Base-by-base conservation (phyloP, 2,329 filamentous ascomycete species). In the Neofusicoccum parvum region DNA sequence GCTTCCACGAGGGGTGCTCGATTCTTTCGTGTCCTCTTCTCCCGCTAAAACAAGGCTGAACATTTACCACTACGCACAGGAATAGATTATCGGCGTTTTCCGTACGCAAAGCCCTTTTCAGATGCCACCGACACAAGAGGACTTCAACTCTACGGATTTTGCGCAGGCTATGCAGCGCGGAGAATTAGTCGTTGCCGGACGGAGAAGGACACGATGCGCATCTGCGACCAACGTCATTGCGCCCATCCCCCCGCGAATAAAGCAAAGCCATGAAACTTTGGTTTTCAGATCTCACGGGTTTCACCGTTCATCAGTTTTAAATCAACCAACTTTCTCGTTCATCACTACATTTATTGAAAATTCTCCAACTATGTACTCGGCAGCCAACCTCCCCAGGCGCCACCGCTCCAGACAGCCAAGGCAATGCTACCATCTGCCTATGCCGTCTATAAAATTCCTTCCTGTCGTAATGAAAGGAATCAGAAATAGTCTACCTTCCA, bases 401-500 rank as follows among this genome's bases (percentile, higher is more conserved):
- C 51, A 46, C n/a, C 59, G 48, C 59, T 32, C 46, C 36, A 45
- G 39, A 60, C 56, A 48, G 11, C 17, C 56, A 37, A 46, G 56
- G 43, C 56, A 36, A 37, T 46, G 41, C 9, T 27, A 23, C 7
- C 46, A 62, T 45, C 15, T 43, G 62, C 62, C 43, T 50, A 41
- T 7, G 45, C 45, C n/a, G 15, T 32, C 53, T 17, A 48, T 59
- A 41, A 54, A 23, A 46, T 64, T 23, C 43, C 50, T 56, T 60
- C 32, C 62, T 32, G 20, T 9, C 60, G 17, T 56, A 64, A 56
- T 36, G 50, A 54, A 54, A 54, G 62, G 62, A 48, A 64, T 48
- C 39, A 64, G 53, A 65, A 64, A 32, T 46, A 64, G 63, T 65
- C 63, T 59, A 65, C 23, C 64, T 62, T 62, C 54, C 12, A n/a